Evolutionary conservation across 306 rosid species (phyloP), one percentile per base, ranked within the genome.

Genomic region (Pyrus communis): DNA sequence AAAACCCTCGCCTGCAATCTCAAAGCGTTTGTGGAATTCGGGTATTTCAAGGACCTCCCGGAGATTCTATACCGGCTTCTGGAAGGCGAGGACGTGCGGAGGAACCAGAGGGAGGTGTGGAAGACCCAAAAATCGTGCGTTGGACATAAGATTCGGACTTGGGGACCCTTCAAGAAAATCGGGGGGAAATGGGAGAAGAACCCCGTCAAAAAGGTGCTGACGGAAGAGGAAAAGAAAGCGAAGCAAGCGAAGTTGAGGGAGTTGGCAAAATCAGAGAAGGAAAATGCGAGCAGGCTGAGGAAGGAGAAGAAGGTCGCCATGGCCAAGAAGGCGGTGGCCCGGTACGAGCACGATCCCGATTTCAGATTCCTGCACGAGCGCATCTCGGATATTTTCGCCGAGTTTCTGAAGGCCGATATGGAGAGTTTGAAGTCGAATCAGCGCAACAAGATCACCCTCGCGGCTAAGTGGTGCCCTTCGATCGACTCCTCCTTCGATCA

Each of bases 401-500:
- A 83, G 33, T 85, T 85, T 22, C 69, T 92, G 85, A 86, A 79
- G 74, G 21, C 79, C 4, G 96, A 92, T 84, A 31, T 86, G 0
- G 86, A 83, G 68, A 75, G 60, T 71, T 52, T 92, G 63, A 84
- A 70, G 11, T 52, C 83, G 0, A 81, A 87, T 31, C 63, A 75
- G 19, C 3, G 18, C 2, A 63, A 23, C 3, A 83, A 82, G 69
- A 78, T 91, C 40, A 89, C 88, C 67, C 86, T 92, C 12, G 90
- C 97, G 15, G 90, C 93, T 0, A 89, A 89, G n/a, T 91, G 95
- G 97, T 92, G 97, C 18, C 97, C 97, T 33, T 89, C 93, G 1
- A 68, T 92, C 15, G 96, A 89, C 17, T 89, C 90, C 0, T 92
- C 93, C 0, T 92, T 85, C 27, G 95, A 92, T 9, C 85, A 79